phyloP scores from a whole-genome alignment of 2,329 filamentous ascomycete genomes.

The Amesomyces nigricolor region DNA sequence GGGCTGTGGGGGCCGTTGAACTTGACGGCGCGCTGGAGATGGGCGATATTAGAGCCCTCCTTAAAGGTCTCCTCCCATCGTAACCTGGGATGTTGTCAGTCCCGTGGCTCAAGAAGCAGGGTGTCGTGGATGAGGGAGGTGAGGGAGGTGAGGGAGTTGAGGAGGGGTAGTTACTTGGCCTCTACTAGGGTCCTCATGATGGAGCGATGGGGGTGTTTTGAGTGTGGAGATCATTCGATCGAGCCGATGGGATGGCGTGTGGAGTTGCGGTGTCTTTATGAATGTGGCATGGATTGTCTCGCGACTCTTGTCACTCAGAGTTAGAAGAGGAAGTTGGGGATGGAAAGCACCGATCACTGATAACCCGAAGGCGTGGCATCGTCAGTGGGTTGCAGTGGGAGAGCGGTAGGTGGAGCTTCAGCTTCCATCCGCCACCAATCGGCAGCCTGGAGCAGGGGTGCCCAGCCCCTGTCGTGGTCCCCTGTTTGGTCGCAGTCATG shows the following conservation, averaged over 20 bases:
- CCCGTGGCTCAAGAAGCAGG: not conserved
- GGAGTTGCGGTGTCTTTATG: not conserved
- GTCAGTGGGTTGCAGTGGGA: slow-evolving; percentile 11
- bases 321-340: too few relatives aligned
- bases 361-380: not conserved
- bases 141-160: not conserved
- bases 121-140: not conserved
- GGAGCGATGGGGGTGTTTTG: slow-evolving; percentile 9
- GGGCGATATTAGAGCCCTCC: slow-evolving; percentile 51
- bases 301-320: too few relatives aligned
- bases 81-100: slow-evolving; percentile 40
- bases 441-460: slow-evolving; percentile 1
- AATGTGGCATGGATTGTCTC: not conserved
- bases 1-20: slow-evolving; percentile 54
- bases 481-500: slow-evolving; percentile 13
- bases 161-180: slow-evolving; percentile 38
- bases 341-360: not conserved
- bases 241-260: not conserved
- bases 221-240: not conserved
- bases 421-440: slow-evolving; percentile 10
- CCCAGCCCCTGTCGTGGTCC: slow-evolving; percentile 3
- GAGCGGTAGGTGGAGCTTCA: slow-evolving; percentile 9
- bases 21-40: slow-evolving; percentile 60
- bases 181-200: slow-evolving; percentile 51
- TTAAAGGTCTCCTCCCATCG: slow-evolving; percentile 63